phyloP scores from a whole-genome alignment of 192 early-diverging fungal species.

The Mortierella alpina region DNA sequence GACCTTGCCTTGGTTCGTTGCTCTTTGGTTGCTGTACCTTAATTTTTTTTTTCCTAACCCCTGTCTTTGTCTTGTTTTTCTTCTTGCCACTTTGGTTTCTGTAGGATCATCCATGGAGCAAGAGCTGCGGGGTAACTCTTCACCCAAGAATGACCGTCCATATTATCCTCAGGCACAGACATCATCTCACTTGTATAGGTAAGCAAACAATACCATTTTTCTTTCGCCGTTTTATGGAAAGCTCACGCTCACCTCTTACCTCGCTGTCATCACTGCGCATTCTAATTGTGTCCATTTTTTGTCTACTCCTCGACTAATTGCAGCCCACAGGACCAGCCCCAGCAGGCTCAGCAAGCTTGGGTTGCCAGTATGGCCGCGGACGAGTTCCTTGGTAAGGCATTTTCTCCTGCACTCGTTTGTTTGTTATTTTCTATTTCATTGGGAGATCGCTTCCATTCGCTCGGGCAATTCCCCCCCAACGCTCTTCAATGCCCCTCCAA shows the following conservation, averaged over 20 bases:
- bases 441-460: no score
- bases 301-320: background rate
- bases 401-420: background rate
- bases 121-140: conserved; percentile 10
- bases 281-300: background rate
- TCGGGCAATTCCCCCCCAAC: no score
- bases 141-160: conserved; percentile 27
- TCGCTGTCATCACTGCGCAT: no score
- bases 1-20: background rate
- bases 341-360: conserved; percentile 23
- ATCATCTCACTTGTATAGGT: conserved; percentile 30
- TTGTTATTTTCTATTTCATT: conserved; percentile 3
- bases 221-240: conserved; percentile 1
- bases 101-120: conserved; percentile 9
- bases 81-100: background rate
- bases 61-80: background rate
- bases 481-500: no score
- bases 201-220: conserved; percentile 2
- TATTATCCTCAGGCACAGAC: conserved; percentile 18
- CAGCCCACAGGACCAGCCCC: conserved; percentile 15
- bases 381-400: conserved; percentile 41
- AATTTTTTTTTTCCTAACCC: background rate
- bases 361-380: conserved; percentile 39
- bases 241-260: background rate
- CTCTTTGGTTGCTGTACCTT: background rate